phyloP scores from a whole-genome alignment of 163 green algal genomes.

The Scenedesmus sp. region DNA sequence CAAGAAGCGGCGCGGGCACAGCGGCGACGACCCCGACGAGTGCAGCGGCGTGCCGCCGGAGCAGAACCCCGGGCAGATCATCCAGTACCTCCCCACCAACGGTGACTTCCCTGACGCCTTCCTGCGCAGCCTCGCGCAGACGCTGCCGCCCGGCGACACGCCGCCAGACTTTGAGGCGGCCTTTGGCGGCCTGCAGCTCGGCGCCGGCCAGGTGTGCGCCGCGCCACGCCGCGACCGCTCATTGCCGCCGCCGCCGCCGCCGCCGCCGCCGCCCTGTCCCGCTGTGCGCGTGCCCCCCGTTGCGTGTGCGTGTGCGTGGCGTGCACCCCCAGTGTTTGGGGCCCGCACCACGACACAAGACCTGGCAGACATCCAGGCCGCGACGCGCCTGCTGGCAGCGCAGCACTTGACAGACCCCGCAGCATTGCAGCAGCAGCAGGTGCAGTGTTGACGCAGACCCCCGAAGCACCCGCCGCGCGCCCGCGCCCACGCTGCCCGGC shows the following conservation, averaged over 20 bases:
- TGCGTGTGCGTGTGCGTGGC: background rate
- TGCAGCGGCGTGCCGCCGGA: slow-evolving; percentile 15
- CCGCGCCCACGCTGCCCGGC: background rate
- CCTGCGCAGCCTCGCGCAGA: slow-evolving; percentile 27
- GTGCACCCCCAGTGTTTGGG: slow-evolving; percentile 8
- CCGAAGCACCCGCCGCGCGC: background rate
- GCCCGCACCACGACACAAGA: slow-evolving; percentile 13
- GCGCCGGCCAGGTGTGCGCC: too few relatives aligned
- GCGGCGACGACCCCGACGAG: slow-evolving; percentile 12
- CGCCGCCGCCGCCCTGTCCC: background rate
- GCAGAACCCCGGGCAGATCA: slow-evolving; percentile 45
- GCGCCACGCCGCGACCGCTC: too few relatives aligned
- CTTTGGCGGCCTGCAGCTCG: slow-evolving; percentile 42
- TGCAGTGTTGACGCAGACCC: background rate
- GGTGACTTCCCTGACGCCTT: slow-evolving; percentile 34
- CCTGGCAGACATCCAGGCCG: slow-evolving; percentile 31
- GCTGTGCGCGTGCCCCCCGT: background rate
- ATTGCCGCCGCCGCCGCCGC: too few relatives aligned
- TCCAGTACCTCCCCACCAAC: slow-evolving; percentile 45
- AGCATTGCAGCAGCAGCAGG: slow-evolving; percentile 9
- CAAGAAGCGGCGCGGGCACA: slow-evolving; percentile 33
- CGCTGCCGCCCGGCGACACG: slow-evolving; percentile 13
- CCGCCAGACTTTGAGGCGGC: slow-evolving; percentile 16
- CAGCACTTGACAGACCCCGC: slow-evolving; percentile 21
- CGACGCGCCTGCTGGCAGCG: slow-evolving; percentile 23